Conservation (phyloP, 1,284 basidiomycete species). For the Cryptococcus depauperatus region DNA sequence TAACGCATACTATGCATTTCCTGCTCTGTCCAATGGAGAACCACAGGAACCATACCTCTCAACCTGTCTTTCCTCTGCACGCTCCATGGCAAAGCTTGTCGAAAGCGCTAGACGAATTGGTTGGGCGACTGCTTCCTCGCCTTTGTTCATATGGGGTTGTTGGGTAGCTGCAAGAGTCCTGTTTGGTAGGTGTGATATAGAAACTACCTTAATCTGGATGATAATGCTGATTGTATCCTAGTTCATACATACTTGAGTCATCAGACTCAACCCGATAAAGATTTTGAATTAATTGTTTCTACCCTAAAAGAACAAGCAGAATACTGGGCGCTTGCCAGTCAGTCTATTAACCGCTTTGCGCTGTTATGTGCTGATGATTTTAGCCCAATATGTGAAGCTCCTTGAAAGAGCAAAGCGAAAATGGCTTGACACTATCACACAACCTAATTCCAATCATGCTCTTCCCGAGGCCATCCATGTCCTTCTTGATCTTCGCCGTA, state of each 20-base stretch:
- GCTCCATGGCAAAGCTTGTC: conserved; percentile 27
- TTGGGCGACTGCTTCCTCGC: conserved; percentile 19
- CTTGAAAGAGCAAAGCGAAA: conserved; percentile 42
- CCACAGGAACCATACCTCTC: conserved; percentile 38
- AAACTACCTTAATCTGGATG: not conserved
- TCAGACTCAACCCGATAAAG: conserved; percentile 25
- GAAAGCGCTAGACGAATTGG: conserved; percentile 1
- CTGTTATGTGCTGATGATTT: not conserved
- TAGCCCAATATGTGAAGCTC: conserved; percentile 43
- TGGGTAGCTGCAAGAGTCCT: conserved; percentile 44
- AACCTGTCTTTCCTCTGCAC: conserved; percentile 29
- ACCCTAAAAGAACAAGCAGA: conserved; percentile 32
- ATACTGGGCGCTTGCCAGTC: conserved; percentile 41
- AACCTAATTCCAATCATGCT: conserved; percentile 1
- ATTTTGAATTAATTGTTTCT: conserved; percentile 35
- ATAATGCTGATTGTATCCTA: conserved; percentile 9
- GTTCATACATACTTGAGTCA: conserved; percentile 38
- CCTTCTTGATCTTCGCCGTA: conserved; percentile 42
- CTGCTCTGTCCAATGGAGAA: conserved; percentile 37
- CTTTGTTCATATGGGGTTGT: conserved; percentile 42
- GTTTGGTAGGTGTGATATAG: conserved; percentile 27
- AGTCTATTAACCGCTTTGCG: not conserved
- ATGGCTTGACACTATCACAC: conserved; percentile 22
- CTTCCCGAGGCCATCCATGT: conserved; percentile 44
- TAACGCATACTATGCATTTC: conserved; percentile 43